Evolutionary conservation across 2,329 filamentous ascomycete species (phyloP).

Genomic region (Trichoderma brevicompactum): DNA sequence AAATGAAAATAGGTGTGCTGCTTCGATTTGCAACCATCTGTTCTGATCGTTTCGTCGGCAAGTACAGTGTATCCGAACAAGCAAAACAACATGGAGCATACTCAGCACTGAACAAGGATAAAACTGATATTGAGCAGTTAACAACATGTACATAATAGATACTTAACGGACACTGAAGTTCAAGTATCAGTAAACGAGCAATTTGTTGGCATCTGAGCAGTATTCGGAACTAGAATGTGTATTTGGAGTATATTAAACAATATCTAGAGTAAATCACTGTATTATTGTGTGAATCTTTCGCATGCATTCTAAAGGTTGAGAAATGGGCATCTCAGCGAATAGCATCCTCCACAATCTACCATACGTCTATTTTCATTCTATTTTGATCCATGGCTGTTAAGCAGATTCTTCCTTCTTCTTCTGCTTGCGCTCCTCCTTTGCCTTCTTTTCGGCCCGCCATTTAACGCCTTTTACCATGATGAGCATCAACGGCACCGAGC

Average conservation of each 20-base stretch:
- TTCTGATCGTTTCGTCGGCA: too few relatives aligned
- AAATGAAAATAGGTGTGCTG: too few relatives aligned
- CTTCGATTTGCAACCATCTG: too few relatives aligned
- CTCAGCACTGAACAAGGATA: too few relatives aligned
- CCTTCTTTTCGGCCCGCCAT: slow-evolving; percentile 47
- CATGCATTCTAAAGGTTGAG: neutral
- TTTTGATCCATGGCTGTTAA: too few relatives aligned
- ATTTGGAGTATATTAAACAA: neutral
- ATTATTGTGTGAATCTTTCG: neutral
- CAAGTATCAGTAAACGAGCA: neutral
- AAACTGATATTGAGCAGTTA: too few relatives aligned
- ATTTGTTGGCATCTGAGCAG: neutral
- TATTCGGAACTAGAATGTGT: neutral
- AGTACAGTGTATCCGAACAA: too few relatives aligned
- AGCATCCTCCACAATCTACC: neutral
- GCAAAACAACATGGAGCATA: too few relatives aligned
- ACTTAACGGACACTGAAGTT: neutral
- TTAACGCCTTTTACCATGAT: slow-evolving; percentile 49
- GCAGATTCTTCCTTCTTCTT: slow-evolving; percentile 28
- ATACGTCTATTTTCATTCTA: neutral
- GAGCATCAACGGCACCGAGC: slow-evolving; percentile 46
- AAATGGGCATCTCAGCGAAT: slow-evolving; percentile 3
- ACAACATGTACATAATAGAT: too few relatives aligned
- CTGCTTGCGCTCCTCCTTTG: slow-evolving; percentile 36
- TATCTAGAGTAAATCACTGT: neutral